Evolutionary conservation across 208 protist species (phyloP).

Genomic region (Trypanosoma conorhini): DNA sequence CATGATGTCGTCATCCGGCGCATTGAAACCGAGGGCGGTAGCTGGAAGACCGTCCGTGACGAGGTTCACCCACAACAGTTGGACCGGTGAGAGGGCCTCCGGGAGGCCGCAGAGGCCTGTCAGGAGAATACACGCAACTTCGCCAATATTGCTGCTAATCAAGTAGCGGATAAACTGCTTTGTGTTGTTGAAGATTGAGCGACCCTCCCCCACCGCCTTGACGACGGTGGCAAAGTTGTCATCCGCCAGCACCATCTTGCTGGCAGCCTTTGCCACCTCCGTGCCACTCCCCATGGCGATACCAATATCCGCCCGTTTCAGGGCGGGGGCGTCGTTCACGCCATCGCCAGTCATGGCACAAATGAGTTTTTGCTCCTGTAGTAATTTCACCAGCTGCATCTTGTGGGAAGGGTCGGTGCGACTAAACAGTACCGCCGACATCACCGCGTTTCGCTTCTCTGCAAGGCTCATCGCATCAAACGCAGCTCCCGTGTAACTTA

Average conservation of each 20-base stretch:
- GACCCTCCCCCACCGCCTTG: conserved; percentile 95
- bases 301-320: conserved; percentile 98
- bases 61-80: conserved; percentile 99
- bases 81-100: conserved; percentile 95
- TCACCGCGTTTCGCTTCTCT: conserved; percentile 58
- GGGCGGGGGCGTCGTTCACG: conserved; percentile 95
- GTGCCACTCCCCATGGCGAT: conserved; percentile 99
- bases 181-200: conserved; percentile 97
- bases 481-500: conserved; percentile 76
- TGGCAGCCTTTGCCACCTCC: conserved; percentile 96
- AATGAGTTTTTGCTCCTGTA: conserved; percentile 85
- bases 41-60: conserved; percentile 99
- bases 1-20: conserved; percentile 89
- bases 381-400: conserved; percentile 80
- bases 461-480: conserved; percentile 64
- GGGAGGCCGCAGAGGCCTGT: conserved; percentile 91
- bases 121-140: conserved; percentile 90
- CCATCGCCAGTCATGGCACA: conserved; percentile 93
- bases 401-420: conserved; percentile 87
- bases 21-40: conserved; percentile 95
- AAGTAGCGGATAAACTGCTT: conserved; percentile 98
- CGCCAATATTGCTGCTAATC: conserved; percentile 97
- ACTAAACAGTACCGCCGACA: conserved; percentile 76
- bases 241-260: conserved; percentile 96
- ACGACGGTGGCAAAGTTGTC: conserved; percentile 98